Percentiles rank a stretch among this genome's conserved stretches.
phyloP scores from a whole-genome alignment of 768 basidiomycete species.

The Lactifluus pinguis region DNA sequence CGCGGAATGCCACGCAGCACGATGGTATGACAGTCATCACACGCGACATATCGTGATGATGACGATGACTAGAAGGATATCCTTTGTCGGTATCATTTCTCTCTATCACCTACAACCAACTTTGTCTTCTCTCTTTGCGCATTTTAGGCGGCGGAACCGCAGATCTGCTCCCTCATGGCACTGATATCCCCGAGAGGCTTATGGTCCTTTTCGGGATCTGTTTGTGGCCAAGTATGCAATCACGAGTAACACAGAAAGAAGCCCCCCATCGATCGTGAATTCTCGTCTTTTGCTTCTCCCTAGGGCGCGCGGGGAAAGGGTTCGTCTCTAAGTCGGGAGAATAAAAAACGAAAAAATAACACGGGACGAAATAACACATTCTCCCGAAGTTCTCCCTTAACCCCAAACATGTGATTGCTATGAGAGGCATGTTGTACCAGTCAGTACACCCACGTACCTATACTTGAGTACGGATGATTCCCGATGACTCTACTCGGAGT shows the following conservation, averaged over 20 bases:
- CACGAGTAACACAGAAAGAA: background rate
- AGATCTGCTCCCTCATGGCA: background rate
- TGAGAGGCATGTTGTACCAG: background rate
- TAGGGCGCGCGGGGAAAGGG: background rate
- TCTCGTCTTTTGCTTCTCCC: background rate
- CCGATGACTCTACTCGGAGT: background rate
- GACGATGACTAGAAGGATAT: background rate
- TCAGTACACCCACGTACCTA: background rate
- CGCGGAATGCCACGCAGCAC: background rate
- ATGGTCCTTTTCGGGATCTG: background rate
- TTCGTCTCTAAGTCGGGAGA: background rate
- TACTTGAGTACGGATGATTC: background rate
- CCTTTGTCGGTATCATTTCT: background rate
- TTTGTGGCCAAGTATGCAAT: background rate
- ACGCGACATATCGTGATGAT: background rate
- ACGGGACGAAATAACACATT: background rate
- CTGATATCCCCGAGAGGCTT: background rate
- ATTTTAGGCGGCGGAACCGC: background rate
- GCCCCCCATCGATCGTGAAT: background rate
- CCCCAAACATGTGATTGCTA: background rate
- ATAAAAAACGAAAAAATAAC: background rate
- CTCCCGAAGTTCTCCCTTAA: background rate
- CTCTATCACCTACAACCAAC: background rate
- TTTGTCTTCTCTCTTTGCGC: background rate
- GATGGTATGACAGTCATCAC: background rate